Conservation (phyloP, 176 grass and related monocot genomes). For the Aegilops sharonensis region DNA sequence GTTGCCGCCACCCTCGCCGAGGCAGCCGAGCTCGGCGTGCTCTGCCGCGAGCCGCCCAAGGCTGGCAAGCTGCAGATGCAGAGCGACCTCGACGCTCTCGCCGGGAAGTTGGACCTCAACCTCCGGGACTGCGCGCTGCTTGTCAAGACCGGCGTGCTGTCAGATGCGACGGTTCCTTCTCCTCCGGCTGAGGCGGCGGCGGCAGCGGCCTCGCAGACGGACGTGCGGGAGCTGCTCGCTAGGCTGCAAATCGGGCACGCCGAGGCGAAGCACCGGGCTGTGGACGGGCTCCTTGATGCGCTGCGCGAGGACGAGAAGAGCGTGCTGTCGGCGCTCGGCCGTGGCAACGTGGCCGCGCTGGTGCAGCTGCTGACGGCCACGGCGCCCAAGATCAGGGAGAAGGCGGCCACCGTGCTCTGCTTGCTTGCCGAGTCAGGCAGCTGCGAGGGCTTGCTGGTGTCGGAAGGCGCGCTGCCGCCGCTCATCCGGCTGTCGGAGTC, state of each 20-base stretch:
- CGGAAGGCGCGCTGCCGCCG: constrained; percentile 75
- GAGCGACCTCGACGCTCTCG: constrained; percentile 86
- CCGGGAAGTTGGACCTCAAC: constrained; percentile 87
- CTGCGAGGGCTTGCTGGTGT: constrained; percentile 71
- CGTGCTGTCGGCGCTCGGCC: constrained; percentile 65
- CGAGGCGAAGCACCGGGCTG: constrained; percentile 78
- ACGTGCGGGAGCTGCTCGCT: constrained; percentile 77
- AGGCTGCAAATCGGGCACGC: constrained; percentile 91
- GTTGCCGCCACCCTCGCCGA: constrained; percentile 60
- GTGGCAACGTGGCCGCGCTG: constrained; percentile 80
- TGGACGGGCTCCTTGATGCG: constrained; percentile 73
- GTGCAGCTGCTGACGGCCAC: constrained; percentile 80
- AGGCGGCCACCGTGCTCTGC: constrained; percentile 66
- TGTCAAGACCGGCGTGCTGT: constrained; percentile 86
- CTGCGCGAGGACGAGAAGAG: constrained; percentile 85
- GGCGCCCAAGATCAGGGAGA: constrained; percentile 80
- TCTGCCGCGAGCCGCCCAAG: constrained; percentile 36
- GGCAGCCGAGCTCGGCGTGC: constrained; percentile 50
- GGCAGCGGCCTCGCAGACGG: constrained; percentile 21
- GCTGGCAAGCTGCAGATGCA: constrained; percentile 87
- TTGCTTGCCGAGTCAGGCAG: constrained; percentile 73
- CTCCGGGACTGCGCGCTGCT: constrained; percentile 84
- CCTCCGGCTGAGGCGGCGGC: constrained; percentile 11
- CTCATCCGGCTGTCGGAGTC: constrained; percentile 76
- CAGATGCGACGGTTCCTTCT: constrained; percentile 43